Conservation (phyloP, 495 filamentous ascomycete genomes). For the Aspergillus kassunensis region DNA sequence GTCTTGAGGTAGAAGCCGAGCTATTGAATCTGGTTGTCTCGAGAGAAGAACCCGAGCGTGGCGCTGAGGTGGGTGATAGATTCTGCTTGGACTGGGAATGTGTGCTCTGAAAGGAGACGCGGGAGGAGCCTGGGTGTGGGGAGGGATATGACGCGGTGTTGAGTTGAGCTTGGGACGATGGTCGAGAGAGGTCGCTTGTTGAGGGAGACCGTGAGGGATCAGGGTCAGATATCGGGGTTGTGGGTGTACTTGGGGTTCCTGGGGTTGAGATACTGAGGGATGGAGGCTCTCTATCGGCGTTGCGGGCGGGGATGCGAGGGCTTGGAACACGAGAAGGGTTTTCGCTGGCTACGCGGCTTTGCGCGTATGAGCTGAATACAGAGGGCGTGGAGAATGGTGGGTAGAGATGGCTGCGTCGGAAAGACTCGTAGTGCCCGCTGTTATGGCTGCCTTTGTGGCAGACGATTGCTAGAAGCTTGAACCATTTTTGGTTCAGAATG, state of each 20-base stretch:
- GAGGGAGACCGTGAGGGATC: slow-evolving; percentile 12
- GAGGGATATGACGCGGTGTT: slow-evolving; percentile 30
- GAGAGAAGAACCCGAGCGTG: slow-evolving; percentile 23
- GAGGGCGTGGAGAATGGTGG: slow-evolving; percentile 79
- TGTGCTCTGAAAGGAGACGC: slow-evolving; percentile 35
- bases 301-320: slow-evolving; percentile 33
- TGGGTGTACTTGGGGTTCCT: slow-evolving; percentile 39
- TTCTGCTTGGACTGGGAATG: slow-evolving; percentile 30
- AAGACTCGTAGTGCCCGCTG: slow-evolving; percentile 96
- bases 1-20: slow-evolving; percentile 25
- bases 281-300: slow-evolving; percentile 23
- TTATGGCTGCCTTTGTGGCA: slow-evolving; percentile 95
- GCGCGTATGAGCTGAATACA: slow-evolving; percentile 64
- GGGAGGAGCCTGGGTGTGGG: slow-evolving; percentile 36
- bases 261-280: slow-evolving; percentile 32
- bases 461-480: slow-evolving; percentile 81
- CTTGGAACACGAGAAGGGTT: slow-evolving; percentile 43
- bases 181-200: slow-evolving; percentile 8
- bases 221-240: slow-evolving; percentile 29
- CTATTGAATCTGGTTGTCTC: slow-evolving; percentile 28
- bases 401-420: slow-evolving; percentile 77
- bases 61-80: slow-evolving; percentile 23
- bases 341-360: slow-evolving; percentile 52
- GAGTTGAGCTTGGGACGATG: slow-evolving; percentile 17
- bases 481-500: slow-evolving; percentile 70